Percentiles rank a stretch among this genome's conserved stretches.
phyloP scores from a whole-genome alignment of 164 flowering plant species.

The Umbilicus rupestris region DNA sequence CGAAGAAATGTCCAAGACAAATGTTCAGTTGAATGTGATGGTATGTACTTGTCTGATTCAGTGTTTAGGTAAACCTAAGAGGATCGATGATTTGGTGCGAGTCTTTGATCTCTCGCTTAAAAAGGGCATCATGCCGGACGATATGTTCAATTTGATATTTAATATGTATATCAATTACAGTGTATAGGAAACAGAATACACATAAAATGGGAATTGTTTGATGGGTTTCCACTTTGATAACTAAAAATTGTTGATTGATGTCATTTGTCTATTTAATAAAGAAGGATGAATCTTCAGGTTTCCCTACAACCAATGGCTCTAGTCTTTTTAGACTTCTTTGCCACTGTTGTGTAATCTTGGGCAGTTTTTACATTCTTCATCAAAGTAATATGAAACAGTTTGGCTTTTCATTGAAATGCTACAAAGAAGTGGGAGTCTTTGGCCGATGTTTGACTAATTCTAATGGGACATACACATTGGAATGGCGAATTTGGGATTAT shows the following conservation, averaged over 20 bases:
- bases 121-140: slow-evolving; percentile 65
- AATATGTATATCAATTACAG: too few species aligned
- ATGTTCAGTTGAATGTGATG: slow-evolving; percentile 70
- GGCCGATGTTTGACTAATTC: background rate
- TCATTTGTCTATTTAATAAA: background rate
- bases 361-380: background rate
- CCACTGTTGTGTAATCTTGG: too few species aligned
- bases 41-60: slow-evolving; percentile 82
- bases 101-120: slow-evolving; percentile 38
- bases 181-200: too few species aligned
- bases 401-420: too few species aligned
- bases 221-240: too few species aligned
- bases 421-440: too few species aligned
- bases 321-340: too few species aligned
- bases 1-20: slow-evolving; percentile 21
- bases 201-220: too few species aligned
- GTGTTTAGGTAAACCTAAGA: slow-evolving; percentile 61
- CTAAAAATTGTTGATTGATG: too few species aligned
- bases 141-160: slow-evolving; percentile 11
- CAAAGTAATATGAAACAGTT: background rate
- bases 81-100: slow-evolving; percentile 58
- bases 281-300: background rate
- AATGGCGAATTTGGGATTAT: background rate
- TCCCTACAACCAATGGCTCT: too few species aligned
- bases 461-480: background rate